These are phyloP conservation scores for Cryphonectria naterciae DNA, from an alignment of 2,329 filamentous ascomycete genomes.

Conservation along the genomic window DNA sequence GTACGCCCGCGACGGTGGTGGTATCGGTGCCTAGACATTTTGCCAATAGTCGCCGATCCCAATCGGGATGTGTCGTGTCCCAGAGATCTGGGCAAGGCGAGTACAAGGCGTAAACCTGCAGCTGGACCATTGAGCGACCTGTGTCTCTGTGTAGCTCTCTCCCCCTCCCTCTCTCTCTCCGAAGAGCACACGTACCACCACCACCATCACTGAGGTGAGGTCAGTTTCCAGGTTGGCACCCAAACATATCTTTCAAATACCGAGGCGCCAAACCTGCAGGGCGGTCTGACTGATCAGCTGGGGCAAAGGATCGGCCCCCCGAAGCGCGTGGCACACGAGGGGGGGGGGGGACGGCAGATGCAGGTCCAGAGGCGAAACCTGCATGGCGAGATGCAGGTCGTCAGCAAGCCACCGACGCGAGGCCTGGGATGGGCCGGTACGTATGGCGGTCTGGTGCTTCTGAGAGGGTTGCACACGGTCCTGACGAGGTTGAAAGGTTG, in stretches of 20 bases:
- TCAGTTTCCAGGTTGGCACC: neutral
- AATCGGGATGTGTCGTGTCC: neutral
- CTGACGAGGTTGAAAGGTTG: neutral
- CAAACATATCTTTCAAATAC: neutral
- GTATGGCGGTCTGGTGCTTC: neutral
- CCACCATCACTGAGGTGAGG: neutral
- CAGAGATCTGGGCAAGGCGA: neutral
- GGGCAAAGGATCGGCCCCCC: neutral
- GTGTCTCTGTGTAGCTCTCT: neutral
- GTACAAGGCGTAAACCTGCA: neutral
- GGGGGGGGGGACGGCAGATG: slow-evolving; percentile 3
- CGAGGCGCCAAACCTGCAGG: slow-evolving; percentile 1
- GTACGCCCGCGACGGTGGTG: neutral
- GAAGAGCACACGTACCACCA: neutral
- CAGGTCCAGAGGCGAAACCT: slow-evolving; percentile 9
- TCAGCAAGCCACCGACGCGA: slow-evolving; percentile 13
- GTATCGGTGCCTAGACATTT: neutral
- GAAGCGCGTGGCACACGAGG: neutral
- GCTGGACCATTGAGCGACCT: neutral
- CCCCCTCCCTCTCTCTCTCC: neutral
- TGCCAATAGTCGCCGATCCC: slow-evolving; percentile 1
- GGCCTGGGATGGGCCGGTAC: neutral
- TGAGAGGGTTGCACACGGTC: neutral
- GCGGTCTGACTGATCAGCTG: neutral
- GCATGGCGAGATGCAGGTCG: slow-evolving; percentile 18